phyloP scores from a whole-genome alignment of 345 rosid species.

The Cardamine chenopodiifolia region DNA sequence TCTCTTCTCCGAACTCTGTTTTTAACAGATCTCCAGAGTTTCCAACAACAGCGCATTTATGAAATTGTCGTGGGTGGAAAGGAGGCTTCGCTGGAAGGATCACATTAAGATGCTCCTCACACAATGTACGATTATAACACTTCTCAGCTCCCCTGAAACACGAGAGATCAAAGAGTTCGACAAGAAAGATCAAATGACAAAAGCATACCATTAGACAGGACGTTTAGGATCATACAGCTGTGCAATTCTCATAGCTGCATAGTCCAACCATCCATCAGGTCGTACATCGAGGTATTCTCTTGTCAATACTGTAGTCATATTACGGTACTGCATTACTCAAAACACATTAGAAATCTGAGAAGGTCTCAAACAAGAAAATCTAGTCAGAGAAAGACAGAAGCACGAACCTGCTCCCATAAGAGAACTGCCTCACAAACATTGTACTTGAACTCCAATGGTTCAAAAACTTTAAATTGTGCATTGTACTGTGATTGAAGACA shows the following conservation, averaged over 20 bases:
- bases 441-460: conserved; percentile 86
- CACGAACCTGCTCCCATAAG: conserved; percentile 93
- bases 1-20: conserved; percentile 85
- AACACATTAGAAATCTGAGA: conserved; percentile 26
- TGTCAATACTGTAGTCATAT: conserved; percentile 94
- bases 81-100: conserved; percentile 90
- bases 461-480: conserved; percentile 78
- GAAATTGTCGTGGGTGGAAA: conserved; percentile 79
- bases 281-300: conserved; percentile 92
- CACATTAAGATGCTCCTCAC: conserved; percentile 86
- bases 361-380: not conserved
- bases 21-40: conserved; percentile 93
- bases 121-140: conserved; percentile 78
- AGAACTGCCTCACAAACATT: conserved; percentile 88
- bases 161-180: conserved; percentile 21
- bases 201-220: conserved; percentile 11
- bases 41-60: conserved; percentile 89
- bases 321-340: conserved; percentile 71
- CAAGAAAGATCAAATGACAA: conserved; percentile 19
- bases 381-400: conserved; percentile 8
- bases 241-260: conserved; percentile 93
- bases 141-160: conserved; percentile 76
- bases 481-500: conserved; percentile 63
- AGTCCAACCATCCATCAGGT: conserved; percentile 93
- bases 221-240: conserved; percentile 62